A percentile compares a stretch with the other conserved stretches of the same genome.
Conservation (phyloP, 495 filamentous ascomycete species). For the Xylaria curta region DNA sequence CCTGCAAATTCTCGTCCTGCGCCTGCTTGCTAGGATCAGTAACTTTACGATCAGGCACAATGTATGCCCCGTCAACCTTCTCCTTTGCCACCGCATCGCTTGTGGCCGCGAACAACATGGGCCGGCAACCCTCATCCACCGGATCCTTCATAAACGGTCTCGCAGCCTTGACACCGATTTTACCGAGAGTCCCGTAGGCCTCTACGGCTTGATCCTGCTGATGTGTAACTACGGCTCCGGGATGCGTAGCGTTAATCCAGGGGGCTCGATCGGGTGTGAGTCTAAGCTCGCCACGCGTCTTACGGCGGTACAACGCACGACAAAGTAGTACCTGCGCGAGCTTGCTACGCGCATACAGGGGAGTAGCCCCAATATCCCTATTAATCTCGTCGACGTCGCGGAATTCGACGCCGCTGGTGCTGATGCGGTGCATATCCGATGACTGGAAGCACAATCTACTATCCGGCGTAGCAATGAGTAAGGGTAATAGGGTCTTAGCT, state of each 20-base stretch:
- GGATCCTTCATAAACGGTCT: background rate
- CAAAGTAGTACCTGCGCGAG: background rate
- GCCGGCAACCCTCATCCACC: background rate
- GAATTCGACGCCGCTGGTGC: background rate
- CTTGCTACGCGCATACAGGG: background rate
- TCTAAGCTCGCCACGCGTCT: background rate
- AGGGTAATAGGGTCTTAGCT: constrained; percentile 47
- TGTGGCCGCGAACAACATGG: background rate
- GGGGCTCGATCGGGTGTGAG: background rate
- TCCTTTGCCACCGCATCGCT: background rate
- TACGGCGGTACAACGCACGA: background rate
- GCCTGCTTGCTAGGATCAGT: background rate
- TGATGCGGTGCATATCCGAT: background rate
- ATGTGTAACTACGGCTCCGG: background rate
- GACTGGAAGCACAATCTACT: background rate
- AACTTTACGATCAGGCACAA: constrained; percentile 1
- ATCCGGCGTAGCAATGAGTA: constrained; percentile 36
- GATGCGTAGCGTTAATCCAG: background rate
- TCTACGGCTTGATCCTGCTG: background rate
- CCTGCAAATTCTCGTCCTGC: background rate
- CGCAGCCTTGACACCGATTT: background rate
- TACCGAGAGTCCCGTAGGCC: background rate
- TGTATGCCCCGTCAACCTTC: background rate
- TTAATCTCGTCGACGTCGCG: background rate
- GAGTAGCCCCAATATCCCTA: background rate